phyloP scores from a whole-genome alignment of 2,329 filamentous ascomycete species.

The Aspergillus chevalieri region DNA sequence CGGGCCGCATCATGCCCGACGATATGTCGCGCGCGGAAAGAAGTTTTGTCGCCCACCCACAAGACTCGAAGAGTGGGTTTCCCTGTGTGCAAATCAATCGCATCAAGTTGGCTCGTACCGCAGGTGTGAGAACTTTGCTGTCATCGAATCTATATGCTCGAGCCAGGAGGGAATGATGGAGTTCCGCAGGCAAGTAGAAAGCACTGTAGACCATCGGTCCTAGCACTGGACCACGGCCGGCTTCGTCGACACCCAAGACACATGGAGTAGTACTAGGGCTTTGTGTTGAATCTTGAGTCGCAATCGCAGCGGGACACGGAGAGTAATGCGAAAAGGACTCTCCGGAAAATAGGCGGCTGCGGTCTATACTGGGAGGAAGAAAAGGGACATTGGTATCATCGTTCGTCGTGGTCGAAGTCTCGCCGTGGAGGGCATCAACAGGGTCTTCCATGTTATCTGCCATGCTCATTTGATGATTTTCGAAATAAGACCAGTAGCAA shows the following conservation, averaged over 20 bases:
- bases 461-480: background rate
- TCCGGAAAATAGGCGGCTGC: conserved; percentile 53
- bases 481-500: too few species aligned
- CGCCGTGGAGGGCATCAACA: background rate
- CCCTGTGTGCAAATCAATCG: conserved; percentile 61
- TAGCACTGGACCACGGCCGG: conserved; percentile 87
- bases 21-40: conserved; percentile 81
- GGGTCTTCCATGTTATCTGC: background rate
- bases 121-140: conserved; percentile 80
- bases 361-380: conserved; percentile 64
- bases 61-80: conserved; percentile 54
- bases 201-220: conserved; percentile 64
- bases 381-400: background rate
- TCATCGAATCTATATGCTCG: conserved; percentile 83
- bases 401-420: background rate
- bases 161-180: conserved; percentile 67
- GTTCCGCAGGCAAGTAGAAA: conserved; percentile 64
- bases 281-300: conserved; percentile 35
- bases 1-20: conserved; percentile 64
- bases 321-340: conserved; percentile 68
- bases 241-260: conserved; percentile 86
- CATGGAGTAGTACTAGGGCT: conserved; percentile 51
- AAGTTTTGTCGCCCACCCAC: conserved; percentile 76
- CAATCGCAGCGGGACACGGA: conserved; percentile 57
- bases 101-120: conserved; percentile 69